Evolutionary conservation across 78 protist genomes (phyloP), one percentile per base, ranked within the genome.

Genomic region (Dictyostelium discoideum): DNA sequence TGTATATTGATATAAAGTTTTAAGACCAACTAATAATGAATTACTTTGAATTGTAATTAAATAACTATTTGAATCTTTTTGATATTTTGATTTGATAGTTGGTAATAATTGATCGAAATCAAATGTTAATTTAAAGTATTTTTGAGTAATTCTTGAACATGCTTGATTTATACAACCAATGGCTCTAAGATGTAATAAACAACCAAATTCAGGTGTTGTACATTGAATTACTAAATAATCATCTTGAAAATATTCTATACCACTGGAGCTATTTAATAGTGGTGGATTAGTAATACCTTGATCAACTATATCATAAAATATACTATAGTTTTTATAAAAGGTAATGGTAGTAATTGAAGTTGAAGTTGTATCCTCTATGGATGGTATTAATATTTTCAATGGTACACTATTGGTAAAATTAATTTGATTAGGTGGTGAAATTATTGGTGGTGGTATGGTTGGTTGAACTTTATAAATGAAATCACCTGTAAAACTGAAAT

Each of bases 121-220:
- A 39, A 60, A 60, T 3, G 73, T 60, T 9, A 84, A 5, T 9
- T 29, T 60, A 37, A 84, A 37, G 39, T 37, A 60, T 63, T 39
- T 84, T 7, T 26, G 29, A 9, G 24, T 63, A 14, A 60, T 29
- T 8, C 13, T 20, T 63, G 87, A 84, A 7, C 46, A 37, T 13
- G 67, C 46, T 39, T 46, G 73, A 50, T 39, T 44, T 50, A 82
- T 42, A 84, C 78, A 84, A 42, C 54, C 77, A 16, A 60, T 37
- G 29, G 87, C 77, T 60, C 87, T 54, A 14, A 84, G n/a, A 60
- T 60, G 87, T 29, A 84, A 42, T 63, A 84, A 39, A 84, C 87
- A 84, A 13, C 54, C 69, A 26, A 24, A 2, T 37, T 26, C 14
- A 24, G 77, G 76, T 7, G n/a, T 14, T 37, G n/a, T 11, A 54